phyloP scores from a whole-genome alignment of 2,329 filamentous ascomycete species.

The Aspergillus japonicus region DNA sequence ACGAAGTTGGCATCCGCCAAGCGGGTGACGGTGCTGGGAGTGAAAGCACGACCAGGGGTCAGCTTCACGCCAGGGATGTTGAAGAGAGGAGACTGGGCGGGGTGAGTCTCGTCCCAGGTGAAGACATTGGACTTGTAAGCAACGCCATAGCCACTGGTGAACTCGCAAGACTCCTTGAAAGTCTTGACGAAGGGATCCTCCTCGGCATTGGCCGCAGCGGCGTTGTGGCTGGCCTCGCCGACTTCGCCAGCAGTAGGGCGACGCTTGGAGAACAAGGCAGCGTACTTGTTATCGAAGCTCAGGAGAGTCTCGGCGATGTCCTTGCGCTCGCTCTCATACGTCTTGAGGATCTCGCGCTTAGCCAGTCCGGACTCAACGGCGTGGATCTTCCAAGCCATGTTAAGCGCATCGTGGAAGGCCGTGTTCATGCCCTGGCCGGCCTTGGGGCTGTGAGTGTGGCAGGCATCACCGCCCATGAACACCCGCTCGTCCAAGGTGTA shows the following conservation, averaged over 20 bases:
- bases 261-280: conserved; percentile 81
- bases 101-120: conserved; percentile 77
- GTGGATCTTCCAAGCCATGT: conserved; percentile 95
- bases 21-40: conserved; percentile 77
- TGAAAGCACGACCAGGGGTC: conserved; percentile 71
- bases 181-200: conserved; percentile 78
- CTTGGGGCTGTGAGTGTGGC: conserved; percentile 65
- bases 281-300: conserved; percentile 84
- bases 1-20: conserved; percentile 88
- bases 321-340: conserved; percentile 84
- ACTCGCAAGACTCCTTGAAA: conserved; percentile 89
- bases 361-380: conserved; percentile 83
- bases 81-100: conserved; percentile 68
- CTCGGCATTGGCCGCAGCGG: conserved; percentile 27
- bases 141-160: conserved; percentile 89
- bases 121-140: conserved; percentile 77
- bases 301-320: conserved; percentile 80
- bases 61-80: conserved; percentile 65
- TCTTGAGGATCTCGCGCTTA: conserved; percentile 69
- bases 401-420: conserved; percentile 66
- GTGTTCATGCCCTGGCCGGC: conserved; percentile 66
- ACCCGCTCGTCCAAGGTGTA: conserved; percentile 65
- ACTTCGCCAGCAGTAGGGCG: conserved; percentile 72
- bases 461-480: conserved; percentile 65
- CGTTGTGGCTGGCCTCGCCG: conserved; percentile 57